Evolutionary conservation across 345 rosid genomes (phyloP), one percentile per base, ranked within the genome.

Genomic region (Litchi chinensis): DNA sequence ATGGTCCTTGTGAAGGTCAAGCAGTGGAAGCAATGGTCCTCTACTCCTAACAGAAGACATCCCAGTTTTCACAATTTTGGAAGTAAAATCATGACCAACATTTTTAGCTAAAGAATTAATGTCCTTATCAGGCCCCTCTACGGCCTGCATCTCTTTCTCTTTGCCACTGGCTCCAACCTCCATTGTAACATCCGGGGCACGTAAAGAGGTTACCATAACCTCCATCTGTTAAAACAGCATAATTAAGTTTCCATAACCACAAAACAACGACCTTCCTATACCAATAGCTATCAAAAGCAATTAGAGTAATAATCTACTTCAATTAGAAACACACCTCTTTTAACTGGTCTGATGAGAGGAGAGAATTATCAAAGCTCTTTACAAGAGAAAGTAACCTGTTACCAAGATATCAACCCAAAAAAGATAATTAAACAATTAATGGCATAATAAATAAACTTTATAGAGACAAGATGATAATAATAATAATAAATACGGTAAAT

Each of bases 1-100:
- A 80, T 97, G 99, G 83, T 86, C 97, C 89, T 88, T 94, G 77
- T 94, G 97, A 79, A 94, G 98, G 86, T 97, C 98, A 52, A 97
- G 90, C 85, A 97, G 85, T 50, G 98, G 98, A 18, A 88, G 88
- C 83, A 85, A 70, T 70, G 77, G 60, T 24, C 83, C 88, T 85
- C 89, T 92, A 77, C 85, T 85, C 88, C 84, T 94, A 57, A 83
- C 68, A 71, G 73, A 79, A 64, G 85, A 75, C 41, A 77, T 57
- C 62, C 85, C 95, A 44, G 79, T 76, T 73, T 87, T 90, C 2
- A 80, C 70, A 50, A 75, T 69, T 0, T 52, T 60, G 46, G 66
- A n/a, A 10, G 62, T 70, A 77, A 65, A 24, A 83, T 76, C 81
- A 75, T 72, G 72, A 71, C 68, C 79, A 75, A 63, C 60, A 81